Base-by-base conservation (phyloP, 2,329 filamentous ascomycete genomes). In the Bisporella sp. region DNA sequence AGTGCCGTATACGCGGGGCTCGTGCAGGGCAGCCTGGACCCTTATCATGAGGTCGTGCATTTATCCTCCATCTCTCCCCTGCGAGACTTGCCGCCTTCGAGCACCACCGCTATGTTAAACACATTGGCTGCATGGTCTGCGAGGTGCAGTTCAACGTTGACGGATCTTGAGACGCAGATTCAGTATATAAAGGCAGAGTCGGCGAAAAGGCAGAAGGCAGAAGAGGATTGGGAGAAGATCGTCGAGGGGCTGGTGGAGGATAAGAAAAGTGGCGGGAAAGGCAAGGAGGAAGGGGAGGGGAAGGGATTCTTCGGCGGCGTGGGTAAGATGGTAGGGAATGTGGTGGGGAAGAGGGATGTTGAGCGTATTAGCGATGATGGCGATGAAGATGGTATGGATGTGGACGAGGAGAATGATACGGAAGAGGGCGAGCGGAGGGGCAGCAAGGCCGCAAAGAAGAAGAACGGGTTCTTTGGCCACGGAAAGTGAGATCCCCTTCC, bases 1-100 rank as follows among this genome's bases (percentile, higher is more conserved):
- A 82, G 83, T 37, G 87, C 90, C 60, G 86, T 96, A 64, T 97
- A 96, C 72, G 82, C 86, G 5, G 87, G 86, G 40, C 79, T 99
- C 2, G 71, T 99, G 45, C 78, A 80, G 39, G 92, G 85, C 5
- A 91, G 88, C 40, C 84, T 99, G 50, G 88, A 96, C 64, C 89
- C 91, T 4, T 80, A 81, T 51, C 77, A 84, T 49, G 81, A 85
- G 33, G 77, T 79, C 53, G 85, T 97, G 28, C 80, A 85, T 63
- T 82, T 97, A 48, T 85, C 84, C 46, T 85, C 87, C 54, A 82
- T 96, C 32, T 82, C 91, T 0, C 87, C 93, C 0, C 79, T 96
- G 1, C 89, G 93, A 21, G 93, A 99, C 66, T 79, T 96, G 1
- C 78, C 81, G 1, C 89, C 90, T 0, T 81, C 81, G 51, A 81